phyloP scores from a whole-genome alignment of 139 green algal genomes.

The Limnomonas spitsbergensis region DNA sequence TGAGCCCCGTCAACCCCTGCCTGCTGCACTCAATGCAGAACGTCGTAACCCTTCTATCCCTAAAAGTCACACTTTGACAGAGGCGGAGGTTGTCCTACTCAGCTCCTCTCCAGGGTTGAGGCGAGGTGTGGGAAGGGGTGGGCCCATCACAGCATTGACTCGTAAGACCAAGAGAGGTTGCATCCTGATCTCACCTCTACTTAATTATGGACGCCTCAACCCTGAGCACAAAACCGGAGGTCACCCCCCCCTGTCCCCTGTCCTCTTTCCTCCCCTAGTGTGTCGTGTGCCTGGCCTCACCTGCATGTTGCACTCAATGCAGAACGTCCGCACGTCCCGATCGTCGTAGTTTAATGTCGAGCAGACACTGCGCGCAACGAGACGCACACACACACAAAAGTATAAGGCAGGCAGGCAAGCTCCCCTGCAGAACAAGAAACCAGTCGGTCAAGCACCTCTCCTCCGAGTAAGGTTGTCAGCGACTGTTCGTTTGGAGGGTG shows the following conservation, averaged over 20 bases:
- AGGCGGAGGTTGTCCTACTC: no score
- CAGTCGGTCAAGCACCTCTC: not conserved
- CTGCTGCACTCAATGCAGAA: not conserved
- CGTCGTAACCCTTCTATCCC: not conserved
- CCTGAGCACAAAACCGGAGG: not conserved
- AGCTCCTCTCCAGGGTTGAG: no score
- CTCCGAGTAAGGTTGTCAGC: not conserved
- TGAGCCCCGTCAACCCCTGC: not conserved
- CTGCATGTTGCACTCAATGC: not conserved
- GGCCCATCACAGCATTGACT: no score
- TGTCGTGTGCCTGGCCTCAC: not conserved
- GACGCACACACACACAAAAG: not conserved
- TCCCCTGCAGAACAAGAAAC: not conserved
- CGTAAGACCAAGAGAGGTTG: no score
- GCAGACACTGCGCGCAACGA: not conserved
- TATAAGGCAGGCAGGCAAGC: not conserved
- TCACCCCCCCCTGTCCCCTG: no score
- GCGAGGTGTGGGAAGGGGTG: no score
- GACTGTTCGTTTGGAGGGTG: no score
- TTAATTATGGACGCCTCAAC: not conserved
- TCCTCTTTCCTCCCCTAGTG: no score
- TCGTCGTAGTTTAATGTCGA: conserved; percentile 6
- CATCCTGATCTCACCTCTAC: no score
- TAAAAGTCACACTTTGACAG: no score
- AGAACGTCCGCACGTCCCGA: conserved; percentile 6